These are phyloP conservation scores for Lactarius vividus DNA, from an alignment of 768 basidiomycete species.

Conservation along the genomic window DNA sequence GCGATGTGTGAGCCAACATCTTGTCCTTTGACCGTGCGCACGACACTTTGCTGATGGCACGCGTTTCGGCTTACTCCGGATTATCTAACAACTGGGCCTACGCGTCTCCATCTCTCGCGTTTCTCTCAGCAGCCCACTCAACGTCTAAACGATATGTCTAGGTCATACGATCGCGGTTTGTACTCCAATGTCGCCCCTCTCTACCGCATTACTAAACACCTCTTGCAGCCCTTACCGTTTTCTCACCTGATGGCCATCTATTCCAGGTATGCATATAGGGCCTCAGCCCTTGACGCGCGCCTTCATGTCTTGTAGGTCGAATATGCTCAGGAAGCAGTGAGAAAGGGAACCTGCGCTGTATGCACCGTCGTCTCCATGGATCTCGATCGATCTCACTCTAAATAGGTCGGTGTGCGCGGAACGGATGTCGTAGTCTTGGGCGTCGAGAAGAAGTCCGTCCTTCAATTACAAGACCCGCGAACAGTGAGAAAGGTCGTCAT, in stretches of 20 bases:
- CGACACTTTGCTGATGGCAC: background rate
- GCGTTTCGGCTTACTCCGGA: slow-evolving; percentile 22
- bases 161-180: slow-evolving; percentile 96
- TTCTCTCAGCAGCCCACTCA: background rate
- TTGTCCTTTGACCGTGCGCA: background rate
- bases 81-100: slow-evolving; percentile 27
- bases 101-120: slow-evolving; percentile 17
- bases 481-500: slow-evolving; percentile 98
- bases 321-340: slow-evolving; percentile 96
- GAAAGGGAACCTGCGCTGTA: slow-evolving; percentile 96
- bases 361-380: slow-evolving; percentile 30
- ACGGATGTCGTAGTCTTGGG: slow-evolving; percentile 93
- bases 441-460: slow-evolving; percentile 97
- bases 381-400: slow-evolving; percentile 11
- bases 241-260: slow-evolving; percentile 98
- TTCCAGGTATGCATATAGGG: slow-evolving; percentile 66
- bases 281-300: slow-evolving; percentile 16
- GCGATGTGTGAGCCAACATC: background rate
- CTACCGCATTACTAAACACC: slow-evolving; percentile 9
- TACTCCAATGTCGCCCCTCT: background rate
- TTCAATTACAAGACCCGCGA: slow-evolving; percentile 96
- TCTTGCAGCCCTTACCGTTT: slow-evolving; percentile 83
- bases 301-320: slow-evolving; percentile 69
- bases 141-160: slow-evolving; percentile 56
- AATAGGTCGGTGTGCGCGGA: slow-evolving; percentile 91